phyloP scores from a whole-genome alignment of 1,139 yeast species.

The Suhomyces maxii region DNA sequence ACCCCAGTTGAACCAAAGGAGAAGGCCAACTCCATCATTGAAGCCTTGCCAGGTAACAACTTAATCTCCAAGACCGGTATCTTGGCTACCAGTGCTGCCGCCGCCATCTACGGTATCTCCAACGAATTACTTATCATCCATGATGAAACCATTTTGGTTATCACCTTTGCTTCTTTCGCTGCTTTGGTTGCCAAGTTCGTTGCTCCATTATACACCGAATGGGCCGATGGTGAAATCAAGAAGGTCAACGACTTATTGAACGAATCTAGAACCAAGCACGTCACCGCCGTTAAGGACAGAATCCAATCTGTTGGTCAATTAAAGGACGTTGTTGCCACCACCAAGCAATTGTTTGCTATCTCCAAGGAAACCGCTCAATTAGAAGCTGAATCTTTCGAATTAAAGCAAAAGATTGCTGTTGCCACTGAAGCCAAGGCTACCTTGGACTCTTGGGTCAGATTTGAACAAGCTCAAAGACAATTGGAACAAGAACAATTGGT shows the following conservation, averaged over 20 bases:
- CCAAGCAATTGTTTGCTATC: constrained; percentile 86
- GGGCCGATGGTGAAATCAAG: constrained; percentile 90
- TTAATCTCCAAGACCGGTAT: constrained; percentile 90
- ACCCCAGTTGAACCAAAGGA: constrained; percentile 81
- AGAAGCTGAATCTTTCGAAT: constrained; percentile 91
- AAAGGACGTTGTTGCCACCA: constrained; percentile 88
- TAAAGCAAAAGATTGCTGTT: constrained; percentile 86
- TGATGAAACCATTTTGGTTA: constrained; percentile 87
- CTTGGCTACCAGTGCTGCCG: constrained; percentile 93
- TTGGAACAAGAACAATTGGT: constrained; percentile 92
- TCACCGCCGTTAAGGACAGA: constrained; percentile 89
- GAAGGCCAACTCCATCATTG: constrained; percentile 86
- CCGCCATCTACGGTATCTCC: constrained; percentile 89
- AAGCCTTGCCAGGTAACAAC: constrained; percentile 91
- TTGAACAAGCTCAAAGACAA: constrained; percentile 95
- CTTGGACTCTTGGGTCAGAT: constrained; percentile 98
- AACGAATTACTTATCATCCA: constrained; percentile 90
- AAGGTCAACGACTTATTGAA: constrained; percentile 80
- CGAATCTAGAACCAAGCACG: constrained; percentile 87
- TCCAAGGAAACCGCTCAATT: constrained; percentile 96
- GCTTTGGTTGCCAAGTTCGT: constrained; percentile 80
- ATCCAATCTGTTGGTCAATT: constrained; percentile 84
- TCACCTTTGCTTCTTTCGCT: constrained; percentile 75
- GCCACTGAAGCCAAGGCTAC: constrained; percentile 91
- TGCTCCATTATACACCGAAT: constrained; percentile 92